Conservation (phyloP, 768 basidiomycete species). For the Mycena rebaudengoi region DNA sequence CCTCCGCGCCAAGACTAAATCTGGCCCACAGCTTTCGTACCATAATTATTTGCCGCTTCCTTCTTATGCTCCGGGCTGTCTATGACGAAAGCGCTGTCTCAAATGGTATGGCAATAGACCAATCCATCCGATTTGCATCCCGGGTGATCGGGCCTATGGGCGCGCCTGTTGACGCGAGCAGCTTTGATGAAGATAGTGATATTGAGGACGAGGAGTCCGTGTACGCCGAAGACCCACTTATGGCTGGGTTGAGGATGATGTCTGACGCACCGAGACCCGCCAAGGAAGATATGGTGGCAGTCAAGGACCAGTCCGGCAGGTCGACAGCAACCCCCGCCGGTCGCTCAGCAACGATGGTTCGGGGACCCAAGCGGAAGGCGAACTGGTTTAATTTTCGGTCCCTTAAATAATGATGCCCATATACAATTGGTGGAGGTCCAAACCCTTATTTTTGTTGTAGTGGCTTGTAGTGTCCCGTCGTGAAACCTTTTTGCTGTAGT, state of each 20-base stretch:
- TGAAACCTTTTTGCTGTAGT: no score
- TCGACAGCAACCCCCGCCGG: no score
- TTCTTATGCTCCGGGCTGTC: conserved; percentile 38
- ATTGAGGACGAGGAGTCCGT: conserved; percentile 29
- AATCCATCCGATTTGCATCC: conserved; percentile 28
- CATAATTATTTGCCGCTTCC: conserved; percentile 44
- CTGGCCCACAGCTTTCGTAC: conserved; percentile 38
- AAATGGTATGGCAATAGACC: neutral
- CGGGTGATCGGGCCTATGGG: conserved; percentile 38
- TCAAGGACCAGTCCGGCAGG: no score
- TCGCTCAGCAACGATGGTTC: no score
- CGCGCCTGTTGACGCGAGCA: conserved; percentile 32
- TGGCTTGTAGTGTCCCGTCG: no score
- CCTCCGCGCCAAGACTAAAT: neutral
- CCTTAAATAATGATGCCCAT: no score
- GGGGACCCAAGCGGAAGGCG: no score
- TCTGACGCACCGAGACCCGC: no score
- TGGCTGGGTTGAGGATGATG: conserved; percentile 26
- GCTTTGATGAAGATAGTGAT: conserved; percentile 18
- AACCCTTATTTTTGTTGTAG: no score
- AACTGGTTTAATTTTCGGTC: no score
- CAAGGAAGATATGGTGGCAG: no score
- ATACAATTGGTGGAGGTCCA: no score
- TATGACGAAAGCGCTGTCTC: conserved; percentile 27
- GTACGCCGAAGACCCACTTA: conserved; percentile 35